Base-by-base conservation (phyloP, 371 early-diverging fungal genomes). In the Mucor mucedo region DNA sequence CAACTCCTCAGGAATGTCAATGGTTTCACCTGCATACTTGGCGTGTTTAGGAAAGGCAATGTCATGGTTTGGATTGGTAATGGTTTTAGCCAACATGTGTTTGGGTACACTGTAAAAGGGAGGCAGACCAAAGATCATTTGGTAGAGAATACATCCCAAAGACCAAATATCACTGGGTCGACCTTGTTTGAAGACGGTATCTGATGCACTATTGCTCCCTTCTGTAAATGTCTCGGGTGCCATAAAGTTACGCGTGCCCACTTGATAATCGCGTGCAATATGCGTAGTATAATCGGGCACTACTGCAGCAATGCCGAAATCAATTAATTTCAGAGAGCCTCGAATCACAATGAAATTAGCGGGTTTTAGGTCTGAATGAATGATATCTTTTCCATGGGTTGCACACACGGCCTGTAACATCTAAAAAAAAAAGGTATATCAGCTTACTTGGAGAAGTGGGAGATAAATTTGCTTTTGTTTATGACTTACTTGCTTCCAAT, bases 271-370 rank as follows among this genome's bases (percentile, higher is more conserved):
- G 4, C 95, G 80, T 38, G 94, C 88, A 52, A 98, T 91, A 62
- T 95, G 95, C 14, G 98, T 98, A 0, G 99, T 98, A 70, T 98
- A 97, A 73, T 93, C 95, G 2, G 90, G 84, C 28, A 99, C 95
- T 0, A 87, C 79, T 60, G 95, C 98, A 5, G 98, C 96, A 58
- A 99, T 99, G n/a, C 99, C 99, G 86, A 99, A 99, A 72, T 99
- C 99, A 62, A 98, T 99, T 57, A 98, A 72, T 65, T 98, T 98
- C 9, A 98, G 71, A 27, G 80, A 62, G 2, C 95, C 97, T 55
- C 85, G 83, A 2, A 95, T 93, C 9, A 96, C 64, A 13, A 97
- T 69, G 70, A 96, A 97, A 73, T 97, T 97, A 29, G 95, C 97
- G 0, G 99, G 99, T 70, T 99, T 99, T 30, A 99, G 74, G 69